Conservation (phyloP, 177 flowering plant species). For the Telopea speciosissima region DNA sequence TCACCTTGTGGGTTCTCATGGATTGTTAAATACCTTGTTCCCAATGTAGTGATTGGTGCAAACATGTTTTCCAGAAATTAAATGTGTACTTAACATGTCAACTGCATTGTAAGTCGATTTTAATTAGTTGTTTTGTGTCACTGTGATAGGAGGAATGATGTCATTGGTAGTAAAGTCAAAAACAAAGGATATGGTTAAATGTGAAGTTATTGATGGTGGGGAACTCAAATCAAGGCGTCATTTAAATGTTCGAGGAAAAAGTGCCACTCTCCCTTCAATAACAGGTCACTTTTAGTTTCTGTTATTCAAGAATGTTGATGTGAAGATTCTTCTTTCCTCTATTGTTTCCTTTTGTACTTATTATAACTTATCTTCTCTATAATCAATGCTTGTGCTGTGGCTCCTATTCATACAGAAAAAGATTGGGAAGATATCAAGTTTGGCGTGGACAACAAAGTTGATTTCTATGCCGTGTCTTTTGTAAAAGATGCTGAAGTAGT, state of each 20-base stretch:
- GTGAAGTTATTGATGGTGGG: slow-evolving; percentile 90
- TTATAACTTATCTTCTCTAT: too few species aligned
- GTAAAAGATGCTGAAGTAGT: slow-evolving; percentile 95
- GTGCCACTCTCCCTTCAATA: slow-evolving; percentile 91
- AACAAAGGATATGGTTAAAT: slow-evolving; percentile 66
- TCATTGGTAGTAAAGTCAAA: slow-evolving; percentile 81
- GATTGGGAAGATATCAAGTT: slow-evolving; percentile 99
- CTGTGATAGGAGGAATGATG: slow-evolving; percentile 89
- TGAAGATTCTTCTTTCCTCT: background rate
- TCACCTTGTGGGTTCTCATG: background rate
- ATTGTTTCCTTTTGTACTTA: background rate
- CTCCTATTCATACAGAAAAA: slow-evolving; percentile 50
- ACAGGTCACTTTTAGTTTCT: slow-evolving; percentile 49
- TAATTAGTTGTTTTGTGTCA: slow-evolving; percentile 1
- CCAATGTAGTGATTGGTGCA: background rate
- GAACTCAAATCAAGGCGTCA: slow-evolving; percentile 95
- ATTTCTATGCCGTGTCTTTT: slow-evolving; percentile 96
- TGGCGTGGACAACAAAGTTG: slow-evolving; percentile 94
- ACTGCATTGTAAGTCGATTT: background rate
- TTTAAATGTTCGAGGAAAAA: slow-evolving; percentile 94
- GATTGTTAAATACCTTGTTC: background rate
- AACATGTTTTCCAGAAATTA: background rate
- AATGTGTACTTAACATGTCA: background rate
- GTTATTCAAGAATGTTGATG: background rate
- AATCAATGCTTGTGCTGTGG: background rate